Evolutionary conservation across 2,329 filamentous ascomycete species (phyloP).

Genomic region (Apiospora rasikravindrae): DNA sequence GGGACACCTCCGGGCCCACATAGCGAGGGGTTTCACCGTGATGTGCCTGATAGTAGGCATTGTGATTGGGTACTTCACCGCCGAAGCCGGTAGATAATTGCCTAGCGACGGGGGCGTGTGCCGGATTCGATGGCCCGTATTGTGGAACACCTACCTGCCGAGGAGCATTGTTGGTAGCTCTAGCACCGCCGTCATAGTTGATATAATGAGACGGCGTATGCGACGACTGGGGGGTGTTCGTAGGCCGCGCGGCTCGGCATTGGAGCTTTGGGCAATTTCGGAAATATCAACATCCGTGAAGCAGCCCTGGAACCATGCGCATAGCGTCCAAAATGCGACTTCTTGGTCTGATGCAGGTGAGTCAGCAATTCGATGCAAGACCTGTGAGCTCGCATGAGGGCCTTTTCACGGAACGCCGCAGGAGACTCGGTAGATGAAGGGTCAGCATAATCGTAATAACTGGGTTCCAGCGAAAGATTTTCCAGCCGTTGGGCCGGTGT

Average conservation of each 20-base stretch:
- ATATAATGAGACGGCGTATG: conserved; percentile 25
- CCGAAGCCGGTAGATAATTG: not conserved
- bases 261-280: conserved; percentile 52
- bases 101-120: not conserved
- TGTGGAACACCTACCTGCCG: conserved; percentile 14
- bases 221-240: conserved; percentile 27
- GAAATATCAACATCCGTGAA: conserved; percentile 59
- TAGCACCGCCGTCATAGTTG: conserved; percentile 25
- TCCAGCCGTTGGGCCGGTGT: conserved; percentile 39
- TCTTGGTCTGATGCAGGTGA: conserved; percentile 66
- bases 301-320: conserved; percentile 44
- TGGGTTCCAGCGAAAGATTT: conserved; percentile 39
- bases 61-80: conserved; percentile 18
- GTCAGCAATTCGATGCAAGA: conserved; percentile 74
- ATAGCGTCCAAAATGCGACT: conserved; percentile 46
- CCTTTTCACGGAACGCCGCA: conserved; percentile 67
- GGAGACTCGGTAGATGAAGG: conserved; percentile 33
- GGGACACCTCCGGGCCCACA: conserved; percentile 28
- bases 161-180: conserved; percentile 16
- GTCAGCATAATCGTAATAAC: conserved; percentile 29
- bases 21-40: conserved; percentile 29
- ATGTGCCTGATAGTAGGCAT: conserved; percentile 34
- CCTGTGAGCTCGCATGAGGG: conserved; percentile 71
- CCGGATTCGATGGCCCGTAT: conserved; percentile 22
- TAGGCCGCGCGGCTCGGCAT: conserved; percentile 26